These are phyloP conservation scores for Glaciozyma martinii DNA, from an alignment of 768 basidiomycete species.

Conservation along the genomic window DNA sequence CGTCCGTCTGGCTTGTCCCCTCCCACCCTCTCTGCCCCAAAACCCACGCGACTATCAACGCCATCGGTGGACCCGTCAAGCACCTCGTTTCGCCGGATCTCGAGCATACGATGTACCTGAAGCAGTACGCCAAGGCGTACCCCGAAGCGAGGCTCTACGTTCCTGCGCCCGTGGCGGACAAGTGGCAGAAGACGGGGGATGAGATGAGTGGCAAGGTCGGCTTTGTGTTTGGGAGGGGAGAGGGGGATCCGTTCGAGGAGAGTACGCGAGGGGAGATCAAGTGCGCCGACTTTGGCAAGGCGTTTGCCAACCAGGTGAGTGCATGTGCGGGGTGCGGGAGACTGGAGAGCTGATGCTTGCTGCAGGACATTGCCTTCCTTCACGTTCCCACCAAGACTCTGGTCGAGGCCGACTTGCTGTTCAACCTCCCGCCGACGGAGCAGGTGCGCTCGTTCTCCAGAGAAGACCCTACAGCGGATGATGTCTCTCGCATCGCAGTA, in stretches of 20 bases:
- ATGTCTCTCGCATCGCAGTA: conserved; percentile 30
- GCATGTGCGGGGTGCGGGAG: not conserved
- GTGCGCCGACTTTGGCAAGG: conserved; percentile 11
- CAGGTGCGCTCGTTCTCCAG: conserved; percentile 42
- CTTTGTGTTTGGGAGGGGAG: conserved; percentile 9
- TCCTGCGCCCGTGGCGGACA: conserved; percentile 2
- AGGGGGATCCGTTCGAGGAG: conserved; percentile 16
- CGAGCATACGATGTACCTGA: conserved; percentile 16
- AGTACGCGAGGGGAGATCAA: conserved; percentile 36
- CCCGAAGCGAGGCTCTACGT: conserved; percentile 22
- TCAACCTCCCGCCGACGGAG: conserved; percentile 71
- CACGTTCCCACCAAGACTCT: conserved; percentile 63
- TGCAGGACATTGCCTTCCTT: conserved; percentile 76
- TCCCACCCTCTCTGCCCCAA: conserved; percentile 61
- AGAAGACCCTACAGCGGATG: conserved; percentile 36
- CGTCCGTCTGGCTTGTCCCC: conserved; percentile 72
- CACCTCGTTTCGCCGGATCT: conserved; percentile 3
- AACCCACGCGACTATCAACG: conserved; percentile 52
- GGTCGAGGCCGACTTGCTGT: conserved; percentile 70
- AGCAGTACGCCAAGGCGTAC: conserved; percentile 15
- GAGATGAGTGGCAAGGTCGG: not conserved
- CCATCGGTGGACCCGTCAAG: conserved; percentile 63
- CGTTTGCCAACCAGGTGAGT: conserved; percentile 16
- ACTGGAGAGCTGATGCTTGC: conserved; percentile 1
- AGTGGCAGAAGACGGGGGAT: conserved; percentile 9